Evolutionary conservation across 345 rosid species (phyloP).

Genomic region (Excoecaria agallocha): DNA sequence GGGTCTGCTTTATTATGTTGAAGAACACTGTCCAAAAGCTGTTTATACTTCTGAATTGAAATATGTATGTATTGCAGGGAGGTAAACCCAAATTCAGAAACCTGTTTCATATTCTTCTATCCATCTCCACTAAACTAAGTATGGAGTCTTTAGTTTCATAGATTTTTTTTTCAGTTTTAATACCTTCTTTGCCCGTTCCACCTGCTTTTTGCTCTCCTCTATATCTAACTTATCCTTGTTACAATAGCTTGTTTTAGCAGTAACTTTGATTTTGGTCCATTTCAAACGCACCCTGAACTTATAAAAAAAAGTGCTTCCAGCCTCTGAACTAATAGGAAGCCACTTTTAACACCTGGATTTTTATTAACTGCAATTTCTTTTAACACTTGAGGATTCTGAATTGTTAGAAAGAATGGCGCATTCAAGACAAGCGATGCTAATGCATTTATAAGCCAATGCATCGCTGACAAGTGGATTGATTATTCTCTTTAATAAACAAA

Average conservation of each 20-base stretch:
- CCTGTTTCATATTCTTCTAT: background rate
- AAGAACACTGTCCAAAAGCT: conserved; percentile 68
- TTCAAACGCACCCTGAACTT: no score
- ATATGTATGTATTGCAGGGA: conserved; percentile 89
- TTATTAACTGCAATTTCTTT: no score
- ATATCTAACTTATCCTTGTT: background rate
- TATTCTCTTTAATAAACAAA: no score
- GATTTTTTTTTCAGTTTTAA: background rate
- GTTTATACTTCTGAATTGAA: conserved; percentile 66
- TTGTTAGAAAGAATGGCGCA: no score
- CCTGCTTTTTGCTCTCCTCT: background rate
- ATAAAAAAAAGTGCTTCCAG: no score
- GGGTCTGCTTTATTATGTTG: conserved; percentile 78
- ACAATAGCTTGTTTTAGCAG: background rate
- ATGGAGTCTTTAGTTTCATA: background rate
- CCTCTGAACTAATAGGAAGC: no score
- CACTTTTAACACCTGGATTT: no score
- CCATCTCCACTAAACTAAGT: background rate
- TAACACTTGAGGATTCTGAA: no score
- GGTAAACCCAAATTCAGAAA: conserved; percentile 40
- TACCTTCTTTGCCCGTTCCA: background rate
- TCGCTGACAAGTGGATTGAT: no score
- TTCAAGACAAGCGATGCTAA: no score
- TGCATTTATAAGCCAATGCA: no score
- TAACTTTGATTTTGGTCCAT: background rate